Base-by-base conservation (phyloP, 805 yeast genomes). In the Candida lessepsii region DNA sequence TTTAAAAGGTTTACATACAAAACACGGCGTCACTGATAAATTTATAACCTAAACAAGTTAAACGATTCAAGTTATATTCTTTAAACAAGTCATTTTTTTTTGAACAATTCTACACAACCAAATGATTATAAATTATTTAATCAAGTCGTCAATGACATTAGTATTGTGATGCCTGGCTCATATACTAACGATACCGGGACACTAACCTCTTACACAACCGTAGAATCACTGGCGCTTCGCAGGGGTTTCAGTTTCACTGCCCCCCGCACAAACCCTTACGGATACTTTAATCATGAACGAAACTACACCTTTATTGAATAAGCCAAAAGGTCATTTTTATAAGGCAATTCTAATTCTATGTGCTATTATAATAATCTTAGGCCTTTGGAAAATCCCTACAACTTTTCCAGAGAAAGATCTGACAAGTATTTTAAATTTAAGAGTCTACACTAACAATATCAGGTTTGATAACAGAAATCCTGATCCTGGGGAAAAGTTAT, bases 361-460 rank as follows among this genome's bases (percentile, higher is more conserved):
- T 25, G 23, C 24, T 5, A 25, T 34, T 5, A 24, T 25, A 16
- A 34, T 32, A 5, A 32, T 23, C 17, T 23, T 32, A 9, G 27
- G 35, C 4, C 7, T 20, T 15, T 32, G 25, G 27, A 17, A 32
- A 21, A 18, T 18, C 24, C 19, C 25, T 9, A 10, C 35, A 9
- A 13, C 7, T 23, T 14, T 27, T 6, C 3, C 18, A 11, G 19
- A 25, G 21, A 20, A 23, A 15, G 23, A 4, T 16, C 4, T 6
- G 2, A 21, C 37, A 5, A 28, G 28, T 27, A 26, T 11, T n/a
- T 23, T 31, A 50, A 2, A 38, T 58, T n/a, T 47, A 6, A 42
- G 64, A 13, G 35, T 56, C 3, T 73, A 72, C 49, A 64, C 74
- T 16, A 67, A 74, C 47, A 74, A 74, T 46, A 69, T 74, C 36